Percentiles rank a stretch among this genome's conserved stretches.
Conservation (phyloP, 495 filamentous ascomycete species). For the Aspergillus homomorphus region DNA sequence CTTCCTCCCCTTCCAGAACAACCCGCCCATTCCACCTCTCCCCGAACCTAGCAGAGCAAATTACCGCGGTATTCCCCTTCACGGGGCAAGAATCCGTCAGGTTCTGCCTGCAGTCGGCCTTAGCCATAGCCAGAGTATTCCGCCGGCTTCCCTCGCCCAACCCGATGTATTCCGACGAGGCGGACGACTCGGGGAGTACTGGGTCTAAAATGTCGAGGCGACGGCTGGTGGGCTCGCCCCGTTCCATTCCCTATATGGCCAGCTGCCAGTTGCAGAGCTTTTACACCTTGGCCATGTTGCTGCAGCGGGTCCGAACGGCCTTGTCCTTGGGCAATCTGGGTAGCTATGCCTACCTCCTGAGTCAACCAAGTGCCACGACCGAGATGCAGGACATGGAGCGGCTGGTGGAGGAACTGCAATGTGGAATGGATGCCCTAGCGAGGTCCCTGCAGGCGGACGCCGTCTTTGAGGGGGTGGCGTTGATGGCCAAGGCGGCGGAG, state of each 20-base stretch:
- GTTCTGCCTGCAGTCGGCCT: conserved; percentile 8
- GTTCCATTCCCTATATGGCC: conserved; percentile 8
- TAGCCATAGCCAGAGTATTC: conserved; percentile 7
- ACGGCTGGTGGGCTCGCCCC: neutral
- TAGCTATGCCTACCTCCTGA: neutral
- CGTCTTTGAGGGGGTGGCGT: neutral
- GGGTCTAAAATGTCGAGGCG: neutral
- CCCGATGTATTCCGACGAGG: conserved; percentile 6
- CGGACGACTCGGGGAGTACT: neutral
- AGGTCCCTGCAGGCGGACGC: neutral
- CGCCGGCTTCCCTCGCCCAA: conserved; percentile 9
- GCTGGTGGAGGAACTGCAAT: conserved; percentile 7
- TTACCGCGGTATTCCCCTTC: conserved; percentile 7
- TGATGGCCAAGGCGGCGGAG: conserved; percentile 1
- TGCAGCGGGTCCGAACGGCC: neutral
- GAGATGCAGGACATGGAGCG: conserved; percentile 12
- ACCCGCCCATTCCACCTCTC: neutral
- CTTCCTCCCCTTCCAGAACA: no score
- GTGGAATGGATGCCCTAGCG: conserved; percentile 2
- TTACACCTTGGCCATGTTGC: conserved; percentile 1
- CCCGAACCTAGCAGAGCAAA: neutral
- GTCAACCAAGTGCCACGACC: neutral
- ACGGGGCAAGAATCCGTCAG: conserved; percentile 5
- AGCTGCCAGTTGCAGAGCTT: conserved; percentile 8
- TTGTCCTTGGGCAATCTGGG: neutral